Conservation (phyloP, 1,284 basidiomycete species). For the Trichosporon ovoides region DNA sequence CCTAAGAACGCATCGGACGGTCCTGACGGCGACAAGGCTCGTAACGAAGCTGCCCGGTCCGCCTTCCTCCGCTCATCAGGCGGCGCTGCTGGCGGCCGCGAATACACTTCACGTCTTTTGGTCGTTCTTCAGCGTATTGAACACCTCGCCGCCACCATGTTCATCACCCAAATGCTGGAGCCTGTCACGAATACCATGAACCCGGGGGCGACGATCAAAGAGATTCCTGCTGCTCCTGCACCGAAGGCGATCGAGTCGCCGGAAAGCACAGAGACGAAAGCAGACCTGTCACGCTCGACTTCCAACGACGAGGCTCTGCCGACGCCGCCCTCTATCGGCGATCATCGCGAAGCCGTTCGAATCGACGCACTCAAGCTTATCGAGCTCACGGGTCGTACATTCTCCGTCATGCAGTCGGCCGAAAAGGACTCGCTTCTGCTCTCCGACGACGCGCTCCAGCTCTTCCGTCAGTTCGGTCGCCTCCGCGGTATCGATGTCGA, state of each 20-base stretch:
- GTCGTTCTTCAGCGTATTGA: slow-evolving; percentile 88
- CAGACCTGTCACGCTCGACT: background rate
- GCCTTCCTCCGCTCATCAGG: slow-evolving; percentile 13
- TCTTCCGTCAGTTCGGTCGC: slow-evolving; percentile 69
- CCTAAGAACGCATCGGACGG: slow-evolving; percentile 13
- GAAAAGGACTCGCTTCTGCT: slow-evolving; percentile 62
- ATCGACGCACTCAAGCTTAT: slow-evolving; percentile 77
- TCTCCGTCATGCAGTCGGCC: slow-evolving; percentile 74
- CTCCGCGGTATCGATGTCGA: slow-evolving; percentile 65
- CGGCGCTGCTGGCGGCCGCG: slow-evolving; percentile 35
- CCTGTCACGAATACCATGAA: slow-evolving; percentile 23
- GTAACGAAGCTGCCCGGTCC: slow-evolving; percentile 29
- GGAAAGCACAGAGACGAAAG: background rate
- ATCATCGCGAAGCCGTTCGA: slow-evolving; percentile 11
- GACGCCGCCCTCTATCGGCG: background rate
- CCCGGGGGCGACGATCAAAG: slow-evolving; percentile 38
- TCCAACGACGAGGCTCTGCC: background rate
- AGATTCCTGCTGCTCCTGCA: slow-evolving; percentile 60
- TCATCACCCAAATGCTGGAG: slow-evolving; percentile 53
- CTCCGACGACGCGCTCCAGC: slow-evolving; percentile 71
- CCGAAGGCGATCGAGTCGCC: slow-evolving; percentile 1
- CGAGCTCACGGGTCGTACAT: slow-evolving; percentile 79
- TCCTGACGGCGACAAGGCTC: slow-evolving; percentile 9
- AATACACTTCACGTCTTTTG: slow-evolving; percentile 54
- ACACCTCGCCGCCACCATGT: slow-evolving; percentile 61